A percentile compares a stretch with the other conserved stretches of the same genome.
These are phyloP conservation scores for Eutrema japonicum DNA, from an alignment of 345 rosid genomes.

Conservation along the genomic window DNA sequence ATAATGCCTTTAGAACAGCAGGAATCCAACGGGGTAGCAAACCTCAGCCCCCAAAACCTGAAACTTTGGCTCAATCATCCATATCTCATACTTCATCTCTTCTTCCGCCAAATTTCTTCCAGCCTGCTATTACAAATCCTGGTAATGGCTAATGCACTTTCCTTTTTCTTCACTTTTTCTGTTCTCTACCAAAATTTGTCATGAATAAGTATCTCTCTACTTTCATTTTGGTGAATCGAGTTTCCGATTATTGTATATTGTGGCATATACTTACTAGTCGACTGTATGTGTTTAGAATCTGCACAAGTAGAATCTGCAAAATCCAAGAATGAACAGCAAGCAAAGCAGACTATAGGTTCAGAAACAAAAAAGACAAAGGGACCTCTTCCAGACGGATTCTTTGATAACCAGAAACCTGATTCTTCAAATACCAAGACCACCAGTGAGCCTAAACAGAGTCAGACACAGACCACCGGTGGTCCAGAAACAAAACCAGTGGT, in stretches of 20 bases:
- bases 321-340: constrained; percentile 40
- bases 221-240: background rate
- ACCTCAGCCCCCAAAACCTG: constrained; percentile 35
- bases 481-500: constrained; percentile 49
- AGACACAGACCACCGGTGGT: constrained; percentile 34
- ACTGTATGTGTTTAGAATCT: constrained; percentile 2
- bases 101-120: constrained; percentile 67
- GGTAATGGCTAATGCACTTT: constrained; percentile 46
- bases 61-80: constrained; percentile 41
- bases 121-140: constrained; percentile 18
- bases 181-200: background rate
- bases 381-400: constrained; percentile 84
- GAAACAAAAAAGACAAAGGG: constrained; percentile 56
- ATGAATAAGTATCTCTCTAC: background rate
- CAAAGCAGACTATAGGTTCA: constrained; percentile 39
- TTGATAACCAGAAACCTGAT: constrained; percentile 69
- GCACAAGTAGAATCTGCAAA: constrained; percentile 17
- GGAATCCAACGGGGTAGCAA: constrained; percentile 41
- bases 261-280: constrained; percentile 9
- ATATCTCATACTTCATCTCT: constrained; percentile 50
- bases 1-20: constrained; percentile 48
- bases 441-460: constrained; percentile 42
- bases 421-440: constrained; percentile 60
- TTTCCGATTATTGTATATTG: background rate
- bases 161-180: background rate